Evolutionary conservation across 2,329 filamentous ascomycete genomes (phyloP).

Genomic region (Cytospora paraplurivora): DNA sequence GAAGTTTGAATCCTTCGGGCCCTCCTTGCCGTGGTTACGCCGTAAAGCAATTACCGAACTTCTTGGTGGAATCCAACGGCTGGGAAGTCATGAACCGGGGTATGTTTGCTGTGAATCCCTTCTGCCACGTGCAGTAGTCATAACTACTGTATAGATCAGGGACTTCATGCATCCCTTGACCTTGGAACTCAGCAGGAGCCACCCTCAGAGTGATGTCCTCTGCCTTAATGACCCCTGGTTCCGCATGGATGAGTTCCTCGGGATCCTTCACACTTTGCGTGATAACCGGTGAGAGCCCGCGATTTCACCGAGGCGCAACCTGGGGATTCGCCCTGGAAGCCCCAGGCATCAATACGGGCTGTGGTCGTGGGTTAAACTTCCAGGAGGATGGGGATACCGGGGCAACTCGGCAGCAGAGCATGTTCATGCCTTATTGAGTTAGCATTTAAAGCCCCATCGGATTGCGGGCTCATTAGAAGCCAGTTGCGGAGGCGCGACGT

Average conservation of each 20-base stretch:
- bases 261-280: background rate
- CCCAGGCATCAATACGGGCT: background rate
- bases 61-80: conserved; percentile 12
- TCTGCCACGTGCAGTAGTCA: conserved; percentile 16
- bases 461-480: conserved; percentile 10
- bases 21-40: conserved; percentile 11
- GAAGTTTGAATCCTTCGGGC: conserved; percentile 14
- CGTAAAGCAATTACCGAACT: conserved; percentile 12
- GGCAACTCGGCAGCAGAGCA: background rate
- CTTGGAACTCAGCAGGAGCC: background rate
- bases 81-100: background rate
- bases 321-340: conserved; percentile 4
- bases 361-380: conserved; percentile 1
- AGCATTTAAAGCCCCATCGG: background rate
- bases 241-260: background rate
- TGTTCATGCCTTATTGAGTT: background rate
- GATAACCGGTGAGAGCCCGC: background rate
- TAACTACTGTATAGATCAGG: background rate
- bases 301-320: conserved; percentile 10
- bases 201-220: background rate
- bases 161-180: background rate
- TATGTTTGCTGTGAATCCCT: conserved; percentile 6
- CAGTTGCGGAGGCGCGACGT: background rate
- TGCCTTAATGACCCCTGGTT: background rate
- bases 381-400: conserved; percentile 17